Evolutionary conservation across 768 basidiomycete genomes (phyloP).

Genomic region (Boletus rex-veris): DNA sequence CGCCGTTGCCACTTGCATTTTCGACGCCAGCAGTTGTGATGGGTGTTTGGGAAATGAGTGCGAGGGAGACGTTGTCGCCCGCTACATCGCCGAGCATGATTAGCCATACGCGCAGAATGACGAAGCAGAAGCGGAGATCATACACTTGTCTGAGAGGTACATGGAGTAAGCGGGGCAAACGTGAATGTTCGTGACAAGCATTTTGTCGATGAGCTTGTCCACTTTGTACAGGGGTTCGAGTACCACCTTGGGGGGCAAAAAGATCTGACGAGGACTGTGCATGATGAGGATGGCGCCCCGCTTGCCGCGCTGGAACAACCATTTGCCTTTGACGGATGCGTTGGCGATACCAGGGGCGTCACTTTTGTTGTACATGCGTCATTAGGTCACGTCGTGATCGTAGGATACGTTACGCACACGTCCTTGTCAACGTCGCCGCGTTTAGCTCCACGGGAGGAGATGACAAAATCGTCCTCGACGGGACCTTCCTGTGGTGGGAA

Average conservation of each 20-base stretch:
- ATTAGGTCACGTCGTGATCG: not conserved
- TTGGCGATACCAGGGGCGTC: slow-evolving; percentile 17
- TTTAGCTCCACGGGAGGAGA: slow-evolving; percentile 20
- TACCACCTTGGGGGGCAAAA: slow-evolving; percentile 17
- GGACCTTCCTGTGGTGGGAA: slow-evolving; percentile 14
- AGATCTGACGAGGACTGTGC: slow-evolving; percentile 25
- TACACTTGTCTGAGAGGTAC: slow-evolving; percentile 31
- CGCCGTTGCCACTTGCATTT: not conserved
- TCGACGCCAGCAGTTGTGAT: not conserved
- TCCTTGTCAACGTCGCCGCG: slow-evolving; percentile 7
- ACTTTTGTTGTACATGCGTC: not conserved
- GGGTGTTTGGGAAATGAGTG: slow-evolving; percentile 15
- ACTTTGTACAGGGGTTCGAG: slow-evolving; percentile 27
- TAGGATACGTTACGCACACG: slow-evolving; percentile 14
- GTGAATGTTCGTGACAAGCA: slow-evolving; percentile 31
- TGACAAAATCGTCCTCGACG: slow-evolving; percentile 22
- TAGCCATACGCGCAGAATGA: not conserved
- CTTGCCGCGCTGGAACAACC: slow-evolving; percentile 27
- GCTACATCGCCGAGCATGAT: slow-evolving; percentile 6
- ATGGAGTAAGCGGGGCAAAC: slow-evolving; percentile 32
- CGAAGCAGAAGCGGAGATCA: not conserved
- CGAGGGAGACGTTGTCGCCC: slow-evolving; percentile 20
- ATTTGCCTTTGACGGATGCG: slow-evolving; percentile 30
- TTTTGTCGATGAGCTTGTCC: slow-evolving; percentile 26
- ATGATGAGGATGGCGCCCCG: slow-evolving; percentile 33